Percentiles rank a stretch among this genome's conserved stretches.
Conservation (phyloP, 768 basidiomycete genomes). For the Amanita jacksonii region DNA sequence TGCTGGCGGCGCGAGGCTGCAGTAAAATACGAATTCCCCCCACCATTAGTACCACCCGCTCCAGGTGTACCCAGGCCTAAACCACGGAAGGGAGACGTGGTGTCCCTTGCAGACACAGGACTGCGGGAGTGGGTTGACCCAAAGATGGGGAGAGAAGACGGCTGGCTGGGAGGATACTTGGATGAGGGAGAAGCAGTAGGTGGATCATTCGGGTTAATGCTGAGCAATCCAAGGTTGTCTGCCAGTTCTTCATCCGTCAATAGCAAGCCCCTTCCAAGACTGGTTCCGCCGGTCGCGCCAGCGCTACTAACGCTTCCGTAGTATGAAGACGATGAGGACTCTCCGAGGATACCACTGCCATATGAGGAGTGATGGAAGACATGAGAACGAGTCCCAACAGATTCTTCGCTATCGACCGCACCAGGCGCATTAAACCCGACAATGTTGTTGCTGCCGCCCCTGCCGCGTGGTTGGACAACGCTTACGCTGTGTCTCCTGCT, state of each 20-base stretch:
- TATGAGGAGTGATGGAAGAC: conserved; percentile 3
- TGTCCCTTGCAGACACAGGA: conserved; percentile 40
- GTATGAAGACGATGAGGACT: not conserved
- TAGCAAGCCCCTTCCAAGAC: conserved; percentile 38
- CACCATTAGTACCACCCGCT: conserved; percentile 29
- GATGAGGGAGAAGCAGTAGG: conserved; percentile 33
- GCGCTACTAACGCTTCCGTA: not conserved
- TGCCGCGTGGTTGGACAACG: conserved; percentile 59
- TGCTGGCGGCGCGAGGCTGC: conserved; percentile 10
- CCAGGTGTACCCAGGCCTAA: conserved; percentile 54
- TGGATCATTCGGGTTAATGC: conserved; percentile 37
- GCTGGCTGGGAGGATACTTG: conserved; percentile 51
- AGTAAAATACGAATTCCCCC: conserved; percentile 18
- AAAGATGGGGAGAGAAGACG: conserved; percentile 70
- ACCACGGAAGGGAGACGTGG: conserved; percentile 43
- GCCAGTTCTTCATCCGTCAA: conserved; percentile 78
- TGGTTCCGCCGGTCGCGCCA: conserved; percentile 12
- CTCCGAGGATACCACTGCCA: not conserved
- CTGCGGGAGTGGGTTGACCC: conserved; percentile 53
- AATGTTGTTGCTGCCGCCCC: conserved; percentile 37
- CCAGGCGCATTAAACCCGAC: conserved; percentile 63
- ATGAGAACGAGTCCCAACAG: conserved; percentile 9
- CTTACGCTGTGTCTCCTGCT: conserved; percentile 79
- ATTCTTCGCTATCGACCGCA: conserved; percentile 34
- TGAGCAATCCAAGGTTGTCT: conserved; percentile 55